Evolutionary conservation across 495 filamentous ascomycete genomes (phyloP).

Genomic region (Neurospora intermedia): DNA sequence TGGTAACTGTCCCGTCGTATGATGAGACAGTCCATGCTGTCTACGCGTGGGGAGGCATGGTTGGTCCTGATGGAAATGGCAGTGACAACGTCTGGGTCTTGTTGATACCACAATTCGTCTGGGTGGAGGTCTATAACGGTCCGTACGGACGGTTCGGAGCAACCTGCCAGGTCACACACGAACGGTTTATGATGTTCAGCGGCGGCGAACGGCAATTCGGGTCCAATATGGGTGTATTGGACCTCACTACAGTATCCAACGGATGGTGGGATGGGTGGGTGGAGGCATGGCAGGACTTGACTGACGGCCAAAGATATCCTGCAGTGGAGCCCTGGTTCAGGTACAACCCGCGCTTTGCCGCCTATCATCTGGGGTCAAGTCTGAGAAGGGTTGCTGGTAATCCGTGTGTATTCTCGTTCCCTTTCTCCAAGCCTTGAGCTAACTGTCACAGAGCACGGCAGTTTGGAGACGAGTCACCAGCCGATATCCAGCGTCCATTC

Average conservation of each 20-base stretch:
- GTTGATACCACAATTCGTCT: background rate
- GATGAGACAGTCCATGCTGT: background rate
- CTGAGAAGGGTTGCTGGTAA: background rate
- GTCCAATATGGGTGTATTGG: background rate
- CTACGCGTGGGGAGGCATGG: background rate
- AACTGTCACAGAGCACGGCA: background rate
- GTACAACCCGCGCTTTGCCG: background rate
- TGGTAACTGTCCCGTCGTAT: background rate
- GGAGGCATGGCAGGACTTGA: background rate
- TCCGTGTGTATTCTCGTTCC: background rate
- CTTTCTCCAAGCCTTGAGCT: background rate
- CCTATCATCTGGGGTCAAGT: background rate
- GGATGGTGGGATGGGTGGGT: background rate
- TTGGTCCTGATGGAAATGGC: background rate
- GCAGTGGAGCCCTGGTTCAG: background rate
- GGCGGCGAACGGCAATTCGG: background rate
- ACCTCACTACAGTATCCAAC: background rate
- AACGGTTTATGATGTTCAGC: background rate
- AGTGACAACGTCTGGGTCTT: background rate
- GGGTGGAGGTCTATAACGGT: background rate
- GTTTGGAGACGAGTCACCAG: background rate
- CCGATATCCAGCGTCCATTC: background rate
- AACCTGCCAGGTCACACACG: background rate
- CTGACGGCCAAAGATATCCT: background rate
- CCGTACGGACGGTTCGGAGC: background rate